Conservation (phyloP, 495 filamentous ascomycete genomes). For the Bacidia rubella region DNA sequence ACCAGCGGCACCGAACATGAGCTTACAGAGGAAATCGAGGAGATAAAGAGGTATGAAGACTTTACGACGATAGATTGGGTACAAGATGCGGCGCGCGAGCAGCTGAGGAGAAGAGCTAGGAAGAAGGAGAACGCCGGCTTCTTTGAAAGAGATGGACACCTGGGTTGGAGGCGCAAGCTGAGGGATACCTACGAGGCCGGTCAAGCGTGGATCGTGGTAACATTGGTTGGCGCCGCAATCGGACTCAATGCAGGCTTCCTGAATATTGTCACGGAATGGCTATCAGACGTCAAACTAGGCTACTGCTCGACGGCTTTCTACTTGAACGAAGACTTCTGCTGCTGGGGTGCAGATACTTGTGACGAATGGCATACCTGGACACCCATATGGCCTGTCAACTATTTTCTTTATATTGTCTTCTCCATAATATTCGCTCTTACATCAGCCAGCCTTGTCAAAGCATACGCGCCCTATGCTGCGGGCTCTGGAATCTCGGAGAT, state of each 20-base stretch:
- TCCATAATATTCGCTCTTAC: constrained; percentile 72
- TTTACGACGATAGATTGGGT: constrained; percentile 99
- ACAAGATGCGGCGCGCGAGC: constrained; percentile 88
- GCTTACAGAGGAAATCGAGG: constrained; percentile 87
- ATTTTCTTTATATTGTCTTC: constrained; percentile 77
- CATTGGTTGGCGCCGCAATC: constrained; percentile 81
- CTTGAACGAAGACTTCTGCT: constrained; percentile 95
- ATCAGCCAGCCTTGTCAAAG: constrained; percentile 75
- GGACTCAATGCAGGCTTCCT: constrained; percentile 85
- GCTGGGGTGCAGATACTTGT: constrained; percentile 93
- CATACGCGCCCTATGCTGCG: constrained; percentile 90
- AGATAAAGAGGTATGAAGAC: constrained; percentile 95
- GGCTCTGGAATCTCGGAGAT: constrained; percentile 98
- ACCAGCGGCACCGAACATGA: constrained; percentile 34
- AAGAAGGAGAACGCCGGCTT: constrained; percentile 61
- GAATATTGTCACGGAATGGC: constrained; percentile 94
- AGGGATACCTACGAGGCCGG: constrained; percentile 88
- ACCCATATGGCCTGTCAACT: constrained; percentile 62
- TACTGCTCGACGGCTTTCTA: constrained; percentile 94
- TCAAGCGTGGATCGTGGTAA: constrained; percentile 97
- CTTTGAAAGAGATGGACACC: constrained; percentile 55
- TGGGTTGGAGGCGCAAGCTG: constrained; percentile 72
- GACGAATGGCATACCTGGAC: constrained; percentile 87
- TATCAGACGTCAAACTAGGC: constrained; percentile 88
- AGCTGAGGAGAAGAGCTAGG: constrained; percentile 62